A percentile compares a stretch with the other conserved stretches of the same genome.
Conservation (phyloP, 352 stramenopile species). For the Phytophthora multivora region DNA sequence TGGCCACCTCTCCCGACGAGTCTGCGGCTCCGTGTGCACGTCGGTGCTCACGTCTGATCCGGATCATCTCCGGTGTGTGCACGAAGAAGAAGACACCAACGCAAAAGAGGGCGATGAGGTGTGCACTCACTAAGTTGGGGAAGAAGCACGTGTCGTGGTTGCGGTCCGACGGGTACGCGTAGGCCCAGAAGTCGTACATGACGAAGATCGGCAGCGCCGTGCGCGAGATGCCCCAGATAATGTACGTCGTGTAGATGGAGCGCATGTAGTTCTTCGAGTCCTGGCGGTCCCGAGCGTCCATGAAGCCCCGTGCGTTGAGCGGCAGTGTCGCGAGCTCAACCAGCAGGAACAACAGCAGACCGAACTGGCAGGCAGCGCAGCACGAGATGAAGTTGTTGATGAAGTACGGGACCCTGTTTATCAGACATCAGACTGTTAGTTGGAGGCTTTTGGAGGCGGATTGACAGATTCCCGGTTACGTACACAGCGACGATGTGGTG, state of each 20-base stretch:
- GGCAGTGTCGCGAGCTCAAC: constrained; percentile 82
- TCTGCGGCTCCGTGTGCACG: constrained; percentile 21
- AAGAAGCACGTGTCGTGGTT: constrained; percentile 84
- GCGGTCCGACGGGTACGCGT: constrained; percentile 67
- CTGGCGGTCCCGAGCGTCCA: constrained; percentile 68
- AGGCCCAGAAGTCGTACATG: constrained; percentile 76
- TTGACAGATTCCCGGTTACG: constrained; percentile 21
- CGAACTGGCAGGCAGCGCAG: constrained; percentile 78
- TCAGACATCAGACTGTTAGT: background rate
- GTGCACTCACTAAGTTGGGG: constrained; percentile 72
- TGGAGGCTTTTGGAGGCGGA: background rate
- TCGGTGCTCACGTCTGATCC: constrained; percentile 32
- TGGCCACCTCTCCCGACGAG: constrained; percentile 13
- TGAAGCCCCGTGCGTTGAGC: constrained; percentile 75
- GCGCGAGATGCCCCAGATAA: constrained; percentile 75
- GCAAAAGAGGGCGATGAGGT: constrained; percentile 84
- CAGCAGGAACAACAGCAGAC: constrained; percentile 76
- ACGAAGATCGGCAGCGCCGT: constrained; percentile 78
- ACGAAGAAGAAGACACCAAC: constrained; percentile 85
- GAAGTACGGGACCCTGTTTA: constrained; percentile 68
- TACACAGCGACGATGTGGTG: constrained; percentile 86
- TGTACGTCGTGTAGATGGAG: constrained; percentile 78
- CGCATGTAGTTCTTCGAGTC: constrained; percentile 70
- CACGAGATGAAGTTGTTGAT: constrained; percentile 90
- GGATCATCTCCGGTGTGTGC: constrained; percentile 75